phyloP scores from a whole-genome alignment of 176 grass and related monocot genomes.

The Juncus inflexus region DNA sequence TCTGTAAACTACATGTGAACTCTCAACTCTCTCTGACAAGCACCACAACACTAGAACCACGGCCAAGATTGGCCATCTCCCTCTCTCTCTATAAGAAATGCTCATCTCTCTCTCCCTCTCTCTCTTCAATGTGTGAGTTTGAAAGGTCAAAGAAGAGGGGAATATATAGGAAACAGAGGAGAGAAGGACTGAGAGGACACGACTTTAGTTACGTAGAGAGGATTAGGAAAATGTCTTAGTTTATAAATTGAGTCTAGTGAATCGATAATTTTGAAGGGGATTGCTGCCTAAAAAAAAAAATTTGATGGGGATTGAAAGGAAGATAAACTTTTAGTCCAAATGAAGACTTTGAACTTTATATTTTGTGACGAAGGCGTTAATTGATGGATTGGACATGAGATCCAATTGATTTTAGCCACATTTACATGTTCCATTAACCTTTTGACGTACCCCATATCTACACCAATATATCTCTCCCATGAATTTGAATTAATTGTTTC shows the following conservation, averaged over 20 bases:
- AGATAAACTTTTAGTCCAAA: neutral
- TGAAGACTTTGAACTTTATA: neutral
- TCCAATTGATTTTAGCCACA: too few species aligned
- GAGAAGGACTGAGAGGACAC: neutral
- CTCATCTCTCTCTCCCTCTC: slow-evolving; percentile 12
- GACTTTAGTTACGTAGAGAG: neutral
- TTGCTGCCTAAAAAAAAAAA: too few species aligned
- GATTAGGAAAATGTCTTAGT: neutral
- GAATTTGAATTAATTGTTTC: too few species aligned
- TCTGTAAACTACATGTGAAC: slow-evolving; percentile 35
- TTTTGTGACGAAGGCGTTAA: neutral
- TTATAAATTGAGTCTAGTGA: too few species aligned
- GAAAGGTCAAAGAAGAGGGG: slow-evolving; percentile 4
- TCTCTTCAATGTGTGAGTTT: neutral
- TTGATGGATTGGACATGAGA: neutral
- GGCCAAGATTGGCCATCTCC: too few species aligned
- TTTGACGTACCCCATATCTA: too few species aligned
- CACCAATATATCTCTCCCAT: too few species aligned
- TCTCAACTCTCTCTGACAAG: slow-evolving; percentile 20
- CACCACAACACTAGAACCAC: slow-evolving; percentile 19
- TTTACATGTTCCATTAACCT: too few species aligned
- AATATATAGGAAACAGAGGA: neutral
- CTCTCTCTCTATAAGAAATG: slow-evolving; percentile 1
- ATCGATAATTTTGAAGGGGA: neutral
- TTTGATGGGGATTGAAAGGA: neutral